Evolutionary conservation across 2,329 filamentous ascomycete genomes (phyloP).

Genomic region (Ophiocordyceps unilateralis): DNA sequence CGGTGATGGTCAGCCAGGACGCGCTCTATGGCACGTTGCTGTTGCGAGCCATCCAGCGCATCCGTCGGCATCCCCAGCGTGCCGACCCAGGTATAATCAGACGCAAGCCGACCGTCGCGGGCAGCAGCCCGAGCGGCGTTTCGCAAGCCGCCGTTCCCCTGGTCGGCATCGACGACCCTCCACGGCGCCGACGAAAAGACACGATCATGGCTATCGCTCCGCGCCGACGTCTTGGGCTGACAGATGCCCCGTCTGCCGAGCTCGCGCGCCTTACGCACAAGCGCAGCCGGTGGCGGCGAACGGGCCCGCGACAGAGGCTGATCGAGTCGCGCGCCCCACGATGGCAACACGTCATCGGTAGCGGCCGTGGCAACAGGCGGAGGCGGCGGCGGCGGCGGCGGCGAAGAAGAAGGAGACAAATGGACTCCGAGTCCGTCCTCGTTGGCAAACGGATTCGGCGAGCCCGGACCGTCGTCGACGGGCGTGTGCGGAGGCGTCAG

Average conservation of each 20-base stretch:
- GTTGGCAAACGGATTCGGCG: slow-evolving; percentile 35
- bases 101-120: slow-evolving; percentile 44
- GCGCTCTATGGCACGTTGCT: slow-evolving; percentile 71
- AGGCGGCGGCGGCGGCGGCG: slow-evolving; percentile 35
- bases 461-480: slow-evolving; percentile 22
- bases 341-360: slow-evolving; percentile 56
- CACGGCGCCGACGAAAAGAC: slow-evolving; percentile 66
- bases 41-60: slow-evolving; percentile 52
- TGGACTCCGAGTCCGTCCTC: slow-evolving; percentile 40
- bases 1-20: slow-evolving; percentile 65
- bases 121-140: slow-evolving; percentile 72
- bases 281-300: slow-evolving; percentile 56
- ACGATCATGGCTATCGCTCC: slow-evolving; percentile 48
- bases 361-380: slow-evolving; percentile 38
- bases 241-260: slow-evolving; percentile 38
- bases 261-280: slow-evolving; percentile 42
- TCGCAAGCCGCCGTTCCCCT: slow-evolving; percentile 81
- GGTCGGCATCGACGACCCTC: slow-evolving; percentile 68
- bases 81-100: slow-evolving; percentile 77
- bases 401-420: too few species aligned
- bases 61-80: slow-evolving; percentile 91
- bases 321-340: slow-evolving; percentile 59
- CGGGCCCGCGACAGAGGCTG: slow-evolving; percentile 64
- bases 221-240: slow-evolving; percentile 31
- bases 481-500: slow-evolving; percentile 40